Evolutionary conservation across 495 filamentous ascomycete genomes (phyloP).

Genomic region (Penicillium fimorum): DNA sequence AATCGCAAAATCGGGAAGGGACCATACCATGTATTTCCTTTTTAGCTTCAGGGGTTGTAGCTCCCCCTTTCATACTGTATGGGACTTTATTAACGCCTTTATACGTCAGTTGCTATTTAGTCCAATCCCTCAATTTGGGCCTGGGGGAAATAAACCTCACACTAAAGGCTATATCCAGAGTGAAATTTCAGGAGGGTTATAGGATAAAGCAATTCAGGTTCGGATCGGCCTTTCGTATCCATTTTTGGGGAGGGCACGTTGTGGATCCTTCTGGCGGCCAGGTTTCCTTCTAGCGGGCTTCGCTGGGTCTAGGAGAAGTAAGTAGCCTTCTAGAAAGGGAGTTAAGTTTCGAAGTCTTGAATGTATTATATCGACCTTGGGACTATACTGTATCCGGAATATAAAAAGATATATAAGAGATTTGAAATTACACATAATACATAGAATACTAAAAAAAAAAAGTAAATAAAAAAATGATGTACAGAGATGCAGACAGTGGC

Average conservation of each 20-base stretch:
- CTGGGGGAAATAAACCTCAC: constrained; percentile 1
- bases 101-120: constrained; percentile 5
- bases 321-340: constrained; percentile 14
- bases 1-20: neutral
- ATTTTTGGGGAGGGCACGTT: constrained; percentile 34
- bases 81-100: neutral
- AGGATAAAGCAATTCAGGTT: constrained; percentile 21
- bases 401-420: neutral
- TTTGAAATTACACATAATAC: neutral
- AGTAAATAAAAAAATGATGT: constrained; percentile 21
- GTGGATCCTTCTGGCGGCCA: constrained; percentile 43
- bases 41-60: constrained; percentile 6
- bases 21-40: neutral
- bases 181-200: neutral
- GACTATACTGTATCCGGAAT: no score
- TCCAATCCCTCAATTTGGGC: constrained; percentile 12
- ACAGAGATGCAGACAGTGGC: constrained; percentile 21
- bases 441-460: neutral
- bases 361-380: no score
- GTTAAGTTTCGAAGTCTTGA: neutral
- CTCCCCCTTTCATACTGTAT: constrained; percentile 18
- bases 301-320: constrained; percentile 26
- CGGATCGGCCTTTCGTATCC: constrained; percentile 41
- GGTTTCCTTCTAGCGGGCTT: constrained; percentile 35
- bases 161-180: neutral